phyloP scores from a whole-genome alignment of 1,284 basidiomycete genomes.

The Violaceomyces palustris region DNA sequence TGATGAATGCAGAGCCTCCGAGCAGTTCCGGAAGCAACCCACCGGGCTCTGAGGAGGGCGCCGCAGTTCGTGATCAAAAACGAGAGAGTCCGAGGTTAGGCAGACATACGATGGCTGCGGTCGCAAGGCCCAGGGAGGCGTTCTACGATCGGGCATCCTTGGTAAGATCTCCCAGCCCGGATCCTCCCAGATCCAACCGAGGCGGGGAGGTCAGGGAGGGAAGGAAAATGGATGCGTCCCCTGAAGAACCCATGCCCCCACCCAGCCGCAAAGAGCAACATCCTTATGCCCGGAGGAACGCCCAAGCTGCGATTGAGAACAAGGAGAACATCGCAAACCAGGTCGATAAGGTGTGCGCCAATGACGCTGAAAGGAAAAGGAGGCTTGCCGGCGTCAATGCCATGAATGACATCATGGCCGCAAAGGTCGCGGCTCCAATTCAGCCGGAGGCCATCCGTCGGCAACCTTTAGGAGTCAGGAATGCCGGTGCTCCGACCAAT shows the following conservation, averaged over 20 bases:
- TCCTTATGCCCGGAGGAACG: slow-evolving; percentile 8
- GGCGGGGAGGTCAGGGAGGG: background rate
- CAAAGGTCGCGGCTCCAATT: slow-evolving; percentile 1
- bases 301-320: background rate
- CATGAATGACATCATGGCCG: slow-evolving; percentile 5
- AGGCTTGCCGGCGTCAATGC: background rate
- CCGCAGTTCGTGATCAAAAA: too few species aligned
- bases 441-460: slow-evolving; percentile 1
- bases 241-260: slow-evolving; percentile 12
- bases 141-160: slow-evolving; percentile 29
- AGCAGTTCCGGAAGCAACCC: slow-evolving; percentile 16
- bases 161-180: slow-evolving; percentile 19
- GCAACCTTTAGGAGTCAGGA: background rate
- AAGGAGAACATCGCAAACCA: background rate
- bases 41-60: slow-evolving; percentile 8
- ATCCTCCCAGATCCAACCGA: background rate
- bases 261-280: slow-evolving; percentile 23
- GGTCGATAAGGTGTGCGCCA: background rate
- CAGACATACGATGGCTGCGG: slow-evolving; percentile 19
- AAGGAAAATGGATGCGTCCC: background rate
- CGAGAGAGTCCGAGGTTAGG: slow-evolving; percentile 7
- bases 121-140: slow-evolving; percentile 18
- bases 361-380: slow-evolving; percentile 1
- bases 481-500: slow-evolving; percentile 1
- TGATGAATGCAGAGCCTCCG: slow-evolving; percentile 2